Evolutionary conservation across 441 rosid genomes (phyloP).

Genomic region (Aleurites moluccanus): DNA sequence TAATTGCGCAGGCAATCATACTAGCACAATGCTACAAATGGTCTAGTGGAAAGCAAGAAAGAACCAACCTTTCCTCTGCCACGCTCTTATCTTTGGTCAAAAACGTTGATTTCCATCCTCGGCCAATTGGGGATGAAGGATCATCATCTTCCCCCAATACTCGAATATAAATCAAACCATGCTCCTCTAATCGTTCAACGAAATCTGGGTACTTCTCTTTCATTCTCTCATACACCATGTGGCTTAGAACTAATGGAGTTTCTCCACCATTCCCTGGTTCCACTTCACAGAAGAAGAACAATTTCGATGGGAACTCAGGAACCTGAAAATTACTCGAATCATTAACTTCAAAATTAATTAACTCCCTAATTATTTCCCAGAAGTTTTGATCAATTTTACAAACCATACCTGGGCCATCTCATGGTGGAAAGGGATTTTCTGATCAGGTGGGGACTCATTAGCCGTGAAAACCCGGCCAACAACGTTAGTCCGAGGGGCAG

Average conservation of each 20-base stretch:
- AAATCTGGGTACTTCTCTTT: conserved; percentile 56
- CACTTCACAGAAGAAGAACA: conserved; percentile 88
- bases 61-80: conserved; percentile 67
- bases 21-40: too few relatives aligned
- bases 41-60: not conserved
- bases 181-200: too few relatives aligned
- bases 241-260: conserved; percentile 86
- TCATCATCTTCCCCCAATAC: conserved; percentile 80
- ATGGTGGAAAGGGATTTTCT: conserved; percentile 86
- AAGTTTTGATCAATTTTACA: too few relatives aligned
- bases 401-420: conserved; percentile 97
- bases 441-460: conserved; percentile 89
- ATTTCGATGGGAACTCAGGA: conserved; percentile 78
- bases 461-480: conserved; percentile 90
- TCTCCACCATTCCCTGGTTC: conserved; percentile 91
- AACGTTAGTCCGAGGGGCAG: conserved; percentile 76
- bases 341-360: not conserved
- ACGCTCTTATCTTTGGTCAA: conserved; percentile 66
- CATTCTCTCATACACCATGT: conserved; percentile 74
- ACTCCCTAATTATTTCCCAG: not conserved
- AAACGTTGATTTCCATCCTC: conserved; percentile 96
- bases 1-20: too few relatives aligned
- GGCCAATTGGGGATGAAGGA: conserved; percentile 89
- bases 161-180: conserved; percentile 67
- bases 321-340: conserved; percentile 41